A percentile compares a stretch with the other conserved stretches of the same genome.
phyloP scores from a whole-genome alignment of 2,329 filamentous ascomycete species.

The Hymenoscyphus scutula region DNA sequence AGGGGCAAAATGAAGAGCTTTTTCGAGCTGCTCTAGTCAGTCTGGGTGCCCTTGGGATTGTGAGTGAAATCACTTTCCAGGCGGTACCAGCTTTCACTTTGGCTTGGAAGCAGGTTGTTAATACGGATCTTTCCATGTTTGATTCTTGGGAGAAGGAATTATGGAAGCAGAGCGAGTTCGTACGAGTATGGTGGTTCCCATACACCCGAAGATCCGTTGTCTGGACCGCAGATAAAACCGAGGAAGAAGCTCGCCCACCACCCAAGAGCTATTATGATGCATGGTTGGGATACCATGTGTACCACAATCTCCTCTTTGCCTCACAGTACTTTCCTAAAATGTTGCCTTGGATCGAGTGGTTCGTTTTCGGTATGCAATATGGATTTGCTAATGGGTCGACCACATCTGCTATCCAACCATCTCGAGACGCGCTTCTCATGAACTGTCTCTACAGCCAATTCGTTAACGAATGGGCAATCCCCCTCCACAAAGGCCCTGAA shows the following conservation, averaged over 20 bases:
- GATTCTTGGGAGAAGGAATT: conserved; percentile 68
- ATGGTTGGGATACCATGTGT: conserved; percentile 78
- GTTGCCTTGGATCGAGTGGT: conserved; percentile 89
- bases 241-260: conserved; percentile 56
- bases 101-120: conserved; percentile 78
- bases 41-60: conserved; percentile 85
- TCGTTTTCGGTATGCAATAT: conserved; percentile 97
- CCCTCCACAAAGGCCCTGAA: conserved; percentile 81
- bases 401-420: conserved; percentile 75
- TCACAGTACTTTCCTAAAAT: conserved; percentile 75
- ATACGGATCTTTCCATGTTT: conserved; percentile 67
- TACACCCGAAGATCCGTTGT: conserved; percentile 85
- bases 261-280: conserved; percentile 75
- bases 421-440: conserved; percentile 80
- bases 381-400: conserved; percentile 72
- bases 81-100: conserved; percentile 81
- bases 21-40: conserved; percentile 87
- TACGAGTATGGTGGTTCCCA: conserved; percentile 96
- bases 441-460: conserved; percentile 98
- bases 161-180: conserved; percentile 85
- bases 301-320: conserved; percentile 85
- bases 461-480: conserved; percentile 97
- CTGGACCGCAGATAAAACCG: conserved; percentile 82
- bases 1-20: conserved; percentile 66
- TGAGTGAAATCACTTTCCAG: conserved; percentile 84